Conservation (phyloP, 768 basidiomycete species). For the Astraeus odoratus region DNA sequence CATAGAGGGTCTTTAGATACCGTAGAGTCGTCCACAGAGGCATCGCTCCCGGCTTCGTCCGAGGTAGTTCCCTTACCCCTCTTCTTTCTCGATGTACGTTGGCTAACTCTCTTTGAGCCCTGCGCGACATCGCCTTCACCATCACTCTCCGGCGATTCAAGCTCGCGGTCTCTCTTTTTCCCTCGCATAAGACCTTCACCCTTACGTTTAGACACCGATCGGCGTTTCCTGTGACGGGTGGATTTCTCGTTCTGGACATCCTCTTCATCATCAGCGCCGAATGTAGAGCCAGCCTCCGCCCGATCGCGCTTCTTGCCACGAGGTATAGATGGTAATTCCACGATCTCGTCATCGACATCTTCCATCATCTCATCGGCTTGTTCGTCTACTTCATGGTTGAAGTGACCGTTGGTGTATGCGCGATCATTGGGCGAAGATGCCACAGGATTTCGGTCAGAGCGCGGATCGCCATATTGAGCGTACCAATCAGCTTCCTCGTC, state of each 20-base stretch:
- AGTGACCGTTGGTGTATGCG: slow-evolving; percentile 31
- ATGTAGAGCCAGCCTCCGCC: slow-evolving; percentile 62
- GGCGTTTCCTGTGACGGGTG: slow-evolving; percentile 48
- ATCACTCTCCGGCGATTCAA: slow-evolving; percentile 36
- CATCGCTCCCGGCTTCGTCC: slow-evolving; percentile 37
- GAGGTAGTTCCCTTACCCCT: slow-evolving; percentile 39
- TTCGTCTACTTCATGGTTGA: slow-evolving; percentile 38
- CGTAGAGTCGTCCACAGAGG: slow-evolving; percentile 42
- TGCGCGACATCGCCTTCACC: slow-evolving; percentile 12
- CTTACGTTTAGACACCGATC: slow-evolving; percentile 48
- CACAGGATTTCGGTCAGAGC: slow-evolving; percentile 40
- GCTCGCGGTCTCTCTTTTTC: slow-evolving; percentile 61
- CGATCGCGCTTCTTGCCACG: slow-evolving; percentile 72
- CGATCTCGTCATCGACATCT: slow-evolving; percentile 36
- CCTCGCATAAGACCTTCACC: slow-evolving; percentile 44
- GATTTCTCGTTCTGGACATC: slow-evolving; percentile 35
- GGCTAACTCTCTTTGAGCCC: slow-evolving; percentile 4
- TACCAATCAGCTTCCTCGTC: slow-evolving; percentile 41
- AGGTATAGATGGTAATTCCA: slow-evolving; percentile 30
- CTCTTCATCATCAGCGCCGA: slow-evolving; percentile 51
- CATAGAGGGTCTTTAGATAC: slow-evolving; percentile 46
- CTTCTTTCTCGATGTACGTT: slow-evolving; percentile 39
- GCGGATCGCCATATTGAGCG: slow-evolving; percentile 22
- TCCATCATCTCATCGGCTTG: slow-evolving; percentile 28
- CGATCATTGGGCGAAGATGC: slow-evolving; percentile 42